A percentile compares a stretch with the other conserved stretches of the same genome.
Conservation (phyloP, 305 asterid species). For the Fraxinus velutina region DNA sequence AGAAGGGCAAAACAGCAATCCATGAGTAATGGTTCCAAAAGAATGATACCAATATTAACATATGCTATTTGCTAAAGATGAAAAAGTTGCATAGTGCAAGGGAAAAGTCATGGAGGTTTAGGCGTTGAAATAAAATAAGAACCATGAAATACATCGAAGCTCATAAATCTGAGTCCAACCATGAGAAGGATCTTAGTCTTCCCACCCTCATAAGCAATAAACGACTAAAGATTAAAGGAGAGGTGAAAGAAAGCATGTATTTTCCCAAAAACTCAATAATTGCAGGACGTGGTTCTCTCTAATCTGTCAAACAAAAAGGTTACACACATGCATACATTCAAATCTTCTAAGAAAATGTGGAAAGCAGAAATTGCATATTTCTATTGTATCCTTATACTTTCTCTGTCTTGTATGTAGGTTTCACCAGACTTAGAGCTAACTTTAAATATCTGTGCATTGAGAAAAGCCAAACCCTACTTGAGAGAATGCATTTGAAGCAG, state of each 20-base stretch:
- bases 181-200: background rate
- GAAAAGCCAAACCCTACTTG: background rate
- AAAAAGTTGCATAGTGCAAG: background rate
- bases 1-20: slow-evolving; percentile 7
- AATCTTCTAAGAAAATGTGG: background rate
- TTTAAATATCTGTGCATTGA: background rate
- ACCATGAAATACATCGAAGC: background rate
- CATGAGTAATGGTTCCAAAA: slow-evolving; percentile 20
- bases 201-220: background rate
- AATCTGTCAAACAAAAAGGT: background rate
- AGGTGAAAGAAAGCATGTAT: background rate
- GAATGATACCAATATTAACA: background rate
- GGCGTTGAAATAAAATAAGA: background rate
- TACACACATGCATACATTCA: background rate
- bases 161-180: background rate
- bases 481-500: background rate
- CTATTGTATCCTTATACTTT: background rate
- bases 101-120: background rate
- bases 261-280: background rate
- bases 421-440: background rate
- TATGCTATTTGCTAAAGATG: background rate
- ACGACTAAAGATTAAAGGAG: background rate
- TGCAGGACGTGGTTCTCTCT: background rate
- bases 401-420: background rate
- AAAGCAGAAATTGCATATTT: background rate